These are phyloP conservation scores for Patellaria atrata DNA, from an alignment of 495 filamentous ascomycete species.

Conservation along the genomic window DNA sequence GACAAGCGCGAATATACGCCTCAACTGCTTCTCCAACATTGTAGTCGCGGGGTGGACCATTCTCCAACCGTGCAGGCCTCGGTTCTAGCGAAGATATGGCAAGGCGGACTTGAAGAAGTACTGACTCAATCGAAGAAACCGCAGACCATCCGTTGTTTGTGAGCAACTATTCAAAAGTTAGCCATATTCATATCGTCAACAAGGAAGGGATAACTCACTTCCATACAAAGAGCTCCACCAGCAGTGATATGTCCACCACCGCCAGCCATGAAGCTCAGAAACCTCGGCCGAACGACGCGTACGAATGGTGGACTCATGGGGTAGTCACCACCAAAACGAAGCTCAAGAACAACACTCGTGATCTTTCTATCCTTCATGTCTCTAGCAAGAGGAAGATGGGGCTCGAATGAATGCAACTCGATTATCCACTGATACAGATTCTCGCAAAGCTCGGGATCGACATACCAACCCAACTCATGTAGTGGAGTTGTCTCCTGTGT, in stretches of 20 bases:
- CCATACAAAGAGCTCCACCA: slow-evolving; percentile 88
- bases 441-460: slow-evolving; percentile 41
- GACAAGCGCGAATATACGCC: slow-evolving; percentile 55
- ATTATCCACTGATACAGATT: slow-evolving; percentile 93
- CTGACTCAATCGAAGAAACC: slow-evolving; percentile 56
- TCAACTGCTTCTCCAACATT: slow-evolving; percentile 52
- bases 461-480: slow-evolving; percentile 74
- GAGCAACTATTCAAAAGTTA: slow-evolving; percentile 35
- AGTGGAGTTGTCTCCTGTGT: slow-evolving; percentile 47
- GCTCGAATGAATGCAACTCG: slow-evolving; percentile 73
- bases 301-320: slow-evolving; percentile 76
- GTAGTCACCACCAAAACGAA: slow-evolving; percentile 61
- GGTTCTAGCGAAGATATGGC: slow-evolving; percentile 58
- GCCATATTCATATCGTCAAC: neutral
- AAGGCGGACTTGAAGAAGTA: slow-evolving; percentile 70
- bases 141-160: slow-evolving; percentile 75
- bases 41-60: slow-evolving; percentile 38
- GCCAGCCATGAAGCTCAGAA: slow-evolving; percentile 51
- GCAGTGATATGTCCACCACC: slow-evolving; percentile 81
- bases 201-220: slow-evolving; percentile 24
- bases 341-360: slow-evolving; percentile 60
- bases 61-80: slow-evolving; percentile 51
- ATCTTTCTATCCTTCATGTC: slow-evolving; percentile 54
- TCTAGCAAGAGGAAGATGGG: slow-evolving; percentile 47
- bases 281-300: slow-evolving; percentile 68